Conservation (phyloP, 345 rosid genomes). For the Punica granatum region DNA sequence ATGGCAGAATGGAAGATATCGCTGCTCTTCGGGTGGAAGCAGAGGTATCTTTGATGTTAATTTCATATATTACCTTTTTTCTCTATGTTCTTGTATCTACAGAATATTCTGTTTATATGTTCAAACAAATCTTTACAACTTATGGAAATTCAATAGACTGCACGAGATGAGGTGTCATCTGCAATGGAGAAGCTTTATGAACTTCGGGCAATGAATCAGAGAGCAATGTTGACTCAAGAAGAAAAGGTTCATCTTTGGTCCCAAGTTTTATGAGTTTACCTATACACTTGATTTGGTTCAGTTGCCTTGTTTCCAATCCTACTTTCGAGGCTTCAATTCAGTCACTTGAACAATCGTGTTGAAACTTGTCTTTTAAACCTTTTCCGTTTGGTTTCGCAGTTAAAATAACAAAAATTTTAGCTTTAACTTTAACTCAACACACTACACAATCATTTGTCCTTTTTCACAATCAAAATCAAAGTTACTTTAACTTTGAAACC, state of each 20-base stretch:
- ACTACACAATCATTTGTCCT: too few relatives aligned
- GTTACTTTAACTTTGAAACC: too few relatives aligned
- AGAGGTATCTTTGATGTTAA: constrained; percentile 41
- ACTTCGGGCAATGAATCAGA: constrained; percentile 58
- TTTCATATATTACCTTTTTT: not conserved
- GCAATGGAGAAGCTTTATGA: constrained; percentile 61
- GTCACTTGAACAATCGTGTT: not conserved
- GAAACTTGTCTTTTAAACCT: not conserved
- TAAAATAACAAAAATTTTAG: too few relatives aligned
- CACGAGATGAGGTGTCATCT: constrained; percentile 62
- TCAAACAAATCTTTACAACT: constrained; percentile 3
- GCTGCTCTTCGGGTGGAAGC: constrained; percentile 58
- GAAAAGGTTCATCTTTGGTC: constrained; percentile 55
- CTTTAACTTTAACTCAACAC: too few relatives aligned
- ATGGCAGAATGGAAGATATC: constrained; percentile 39
- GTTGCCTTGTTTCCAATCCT: not conserved
- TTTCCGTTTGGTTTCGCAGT: too few relatives aligned
- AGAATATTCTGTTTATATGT: constrained; percentile 3
- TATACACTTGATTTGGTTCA: not conserved
- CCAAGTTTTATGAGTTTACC: not conserved
- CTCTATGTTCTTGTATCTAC: not conserved
- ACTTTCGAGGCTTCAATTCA: too few relatives aligned
- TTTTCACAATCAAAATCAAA: too few relatives aligned
- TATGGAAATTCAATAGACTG: constrained; percentile 32
- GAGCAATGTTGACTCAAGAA: constrained; percentile 72